Conservation (phyloP, 345 rosid genomes). For the Pistacia integerrima region DNA sequence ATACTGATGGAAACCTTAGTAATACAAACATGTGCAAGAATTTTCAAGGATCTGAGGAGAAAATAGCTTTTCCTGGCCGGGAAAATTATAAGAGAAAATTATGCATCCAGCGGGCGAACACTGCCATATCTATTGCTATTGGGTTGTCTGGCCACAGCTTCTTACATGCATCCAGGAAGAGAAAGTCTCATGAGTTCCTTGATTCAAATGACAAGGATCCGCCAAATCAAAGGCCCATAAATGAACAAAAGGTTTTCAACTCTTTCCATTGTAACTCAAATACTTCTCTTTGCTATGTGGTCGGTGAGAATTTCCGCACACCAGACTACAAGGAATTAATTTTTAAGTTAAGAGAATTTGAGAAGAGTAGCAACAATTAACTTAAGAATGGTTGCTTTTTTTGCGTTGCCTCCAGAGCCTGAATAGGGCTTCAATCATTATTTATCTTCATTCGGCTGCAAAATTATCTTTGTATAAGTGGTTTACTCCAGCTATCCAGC, state of each 20-base stretch:
- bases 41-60: slow-evolving; percentile 37
- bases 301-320: slow-evolving; percentile 5
- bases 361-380: background rate
- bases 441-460: background rate
- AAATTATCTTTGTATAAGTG: background rate
- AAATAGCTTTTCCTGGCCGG: slow-evolving; percentile 34
- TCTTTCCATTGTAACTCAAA: background rate
- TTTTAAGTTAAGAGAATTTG: background rate
- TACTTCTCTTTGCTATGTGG: slow-evolving; percentile 1
- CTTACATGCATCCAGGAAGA: slow-evolving; percentile 35
- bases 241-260: slow-evolving; percentile 24
- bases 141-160: slow-evolving; percentile 23
- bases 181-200: slow-evolving; percentile 32
- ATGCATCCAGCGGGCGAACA: slow-evolving; percentile 21
- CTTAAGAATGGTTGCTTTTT: background rate
- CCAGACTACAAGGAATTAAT: background rate
- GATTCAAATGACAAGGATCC: slow-evolving; percentile 23
- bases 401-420: background rate
- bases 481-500: slow-evolving; percentile 10
- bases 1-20: slow-evolving; percentile 30
- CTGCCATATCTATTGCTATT: slow-evolving; percentile 23
- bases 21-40: slow-evolving; percentile 14
- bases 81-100: slow-evolving; percentile 18
- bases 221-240: slow-evolving; percentile 23
- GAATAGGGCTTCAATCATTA: background rate